Evolutionary conservation across 2,329 filamentous ascomycete genomes (phyloP).

Genomic region (Cercospora beticola): DNA sequence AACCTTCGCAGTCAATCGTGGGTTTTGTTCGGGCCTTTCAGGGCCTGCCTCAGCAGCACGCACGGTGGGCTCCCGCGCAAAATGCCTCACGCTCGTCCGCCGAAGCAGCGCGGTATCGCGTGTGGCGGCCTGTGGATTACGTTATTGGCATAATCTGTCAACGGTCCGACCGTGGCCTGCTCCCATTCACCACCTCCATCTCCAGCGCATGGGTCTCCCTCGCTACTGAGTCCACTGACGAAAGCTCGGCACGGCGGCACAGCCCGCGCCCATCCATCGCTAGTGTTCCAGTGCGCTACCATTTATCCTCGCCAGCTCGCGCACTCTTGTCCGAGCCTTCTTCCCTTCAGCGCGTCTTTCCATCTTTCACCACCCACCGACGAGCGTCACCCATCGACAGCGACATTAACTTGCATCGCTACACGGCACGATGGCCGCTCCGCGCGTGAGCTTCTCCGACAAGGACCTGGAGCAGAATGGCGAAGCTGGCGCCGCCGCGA

Average conservation of each 20-base stretch:
- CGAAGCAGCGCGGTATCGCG: slow-evolving; percentile 16
- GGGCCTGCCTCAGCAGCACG: neutral
- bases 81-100: slow-evolving; percentile 14
- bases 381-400: slow-evolving; percentile 22
- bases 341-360: slow-evolving; percentile 21
- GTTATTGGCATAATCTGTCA: slow-evolving; percentile 25
- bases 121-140: slow-evolving; percentile 18
- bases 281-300: slow-evolving; percentile 1
- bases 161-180: slow-evolving; percentile 25
- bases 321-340: slow-evolving; percentile 12
- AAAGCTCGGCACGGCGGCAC: slow-evolving; percentile 27
- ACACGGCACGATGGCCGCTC: slow-evolving; percentile 38
- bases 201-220: slow-evolving; percentile 10
- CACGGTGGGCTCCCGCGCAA: slow-evolving; percentile 15
- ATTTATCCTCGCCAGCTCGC: slow-evolving; percentile 11
- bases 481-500: slow-evolving; percentile 28
- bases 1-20: slow-evolving; percentile 4
- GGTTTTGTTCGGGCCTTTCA: slow-evolving; percentile 17
- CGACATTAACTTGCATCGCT: slow-evolving; percentile 38
- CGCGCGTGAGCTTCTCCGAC: slow-evolving; percentile 42
- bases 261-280: slow-evolving; percentile 18
- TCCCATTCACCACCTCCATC: slow-evolving; percentile 1
- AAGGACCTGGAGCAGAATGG: slow-evolving; percentile 43
- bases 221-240: slow-evolving; percentile 12
- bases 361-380: slow-evolving; percentile 7